A percentile compares a stretch with the other conserved stretches of the same genome.
Evolutionary conservation across 345 rosid genomes (phyloP).

Genomic region (Dovyalis caffra): DNA sequence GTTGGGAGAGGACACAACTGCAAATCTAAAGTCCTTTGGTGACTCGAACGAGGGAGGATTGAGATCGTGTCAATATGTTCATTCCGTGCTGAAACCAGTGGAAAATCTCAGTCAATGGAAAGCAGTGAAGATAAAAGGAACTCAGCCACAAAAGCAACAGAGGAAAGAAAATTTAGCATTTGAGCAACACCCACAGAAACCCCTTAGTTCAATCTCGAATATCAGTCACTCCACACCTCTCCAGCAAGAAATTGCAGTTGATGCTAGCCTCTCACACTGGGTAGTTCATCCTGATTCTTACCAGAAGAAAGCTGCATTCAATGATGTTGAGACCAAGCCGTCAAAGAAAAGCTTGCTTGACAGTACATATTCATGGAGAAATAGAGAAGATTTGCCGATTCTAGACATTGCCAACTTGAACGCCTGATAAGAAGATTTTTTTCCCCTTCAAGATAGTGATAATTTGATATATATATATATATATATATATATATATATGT

Average conservation of each 20-base stretch:
- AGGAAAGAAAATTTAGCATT: slow-evolving; percentile 22
- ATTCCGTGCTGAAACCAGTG: slow-evolving; percentile 30
- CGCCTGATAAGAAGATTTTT: slow-evolving; percentile 6
- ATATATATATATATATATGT: too few relatives aligned
- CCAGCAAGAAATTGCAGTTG: slow-evolving; percentile 16
- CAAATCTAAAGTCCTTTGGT: slow-evolving; percentile 9
- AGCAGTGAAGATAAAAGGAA: slow-evolving; percentile 20
- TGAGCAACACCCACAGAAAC: slow-evolving; percentile 19
- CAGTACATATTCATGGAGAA: slow-evolving; percentile 29
- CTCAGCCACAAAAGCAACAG: slow-evolving; percentile 14
- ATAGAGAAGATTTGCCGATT: slow-evolving; percentile 27
- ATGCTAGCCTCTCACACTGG: slow-evolving; percentile 33
- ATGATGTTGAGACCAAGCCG: slow-evolving; percentile 15
- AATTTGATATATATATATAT: background rate
- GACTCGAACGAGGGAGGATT: slow-evolving; percentile 8
- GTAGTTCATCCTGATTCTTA: slow-evolving; percentile 15
- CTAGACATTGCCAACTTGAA: slow-evolving; percentile 45
- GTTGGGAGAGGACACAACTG: slow-evolving; percentile 12
- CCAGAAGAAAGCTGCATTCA: slow-evolving; percentile 11
- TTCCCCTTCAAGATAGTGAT: background rate
- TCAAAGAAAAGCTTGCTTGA: slow-evolving; percentile 15
- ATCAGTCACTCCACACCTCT: background rate
- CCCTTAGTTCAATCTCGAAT: slow-evolving; percentile 1
- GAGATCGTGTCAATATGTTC: slow-evolving; percentile 8
- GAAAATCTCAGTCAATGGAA: slow-evolving; percentile 34